A percentile compares a stretch with the other conserved stretches of the same genome.
Conservation (phyloP, 2,329 filamentous ascomycete species). For the Paradendryphiella salina region DNA sequence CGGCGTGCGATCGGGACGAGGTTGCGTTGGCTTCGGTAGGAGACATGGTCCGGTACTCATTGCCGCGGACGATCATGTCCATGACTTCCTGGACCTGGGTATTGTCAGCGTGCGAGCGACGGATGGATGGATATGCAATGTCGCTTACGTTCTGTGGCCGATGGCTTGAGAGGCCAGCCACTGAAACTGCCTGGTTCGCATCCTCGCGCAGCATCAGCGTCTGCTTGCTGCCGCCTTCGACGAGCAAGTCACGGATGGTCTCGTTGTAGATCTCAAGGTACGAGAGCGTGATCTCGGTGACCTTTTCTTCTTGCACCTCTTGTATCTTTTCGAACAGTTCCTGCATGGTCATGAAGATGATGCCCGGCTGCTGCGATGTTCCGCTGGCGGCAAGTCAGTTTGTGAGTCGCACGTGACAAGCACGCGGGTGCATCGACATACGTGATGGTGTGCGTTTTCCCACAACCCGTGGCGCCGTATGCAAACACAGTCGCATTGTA, state of each 20-base stretch:
- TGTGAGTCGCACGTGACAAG: not conserved
- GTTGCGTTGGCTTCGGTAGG: conserved; percentile 97
- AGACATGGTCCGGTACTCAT: conserved; percentile 92
- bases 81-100: conserved; percentile 77
- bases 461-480: conserved; percentile 95
- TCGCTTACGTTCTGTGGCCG: conserved; percentile 76
- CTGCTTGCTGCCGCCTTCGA: conserved; percentile 79
- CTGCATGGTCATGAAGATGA: conserved; percentile 99
- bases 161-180: conserved; percentile 87
- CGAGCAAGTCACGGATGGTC: conserved; percentile 90
- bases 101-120: conserved; percentile 25
- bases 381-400: conserved; percentile 54
- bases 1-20: conserved; percentile 94
- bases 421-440: conserved; percentile 27
- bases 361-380: conserved; percentile 87
- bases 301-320: conserved; percentile 83
- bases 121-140: not conserved
- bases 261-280: conserved; percentile 99
- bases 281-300: conserved; percentile 86
- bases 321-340: conserved; percentile 94
- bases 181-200: conserved; percentile 87
- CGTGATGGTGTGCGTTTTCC: conserved; percentile 94
- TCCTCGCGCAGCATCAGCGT: conserved; percentile 93
- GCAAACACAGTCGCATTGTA: conserved; percentile 99
- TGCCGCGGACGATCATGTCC: conserved; percentile 97